phyloP scores from a whole-genome alignment of 169 alveolate species.

The Eimeria necatrix region DNA sequence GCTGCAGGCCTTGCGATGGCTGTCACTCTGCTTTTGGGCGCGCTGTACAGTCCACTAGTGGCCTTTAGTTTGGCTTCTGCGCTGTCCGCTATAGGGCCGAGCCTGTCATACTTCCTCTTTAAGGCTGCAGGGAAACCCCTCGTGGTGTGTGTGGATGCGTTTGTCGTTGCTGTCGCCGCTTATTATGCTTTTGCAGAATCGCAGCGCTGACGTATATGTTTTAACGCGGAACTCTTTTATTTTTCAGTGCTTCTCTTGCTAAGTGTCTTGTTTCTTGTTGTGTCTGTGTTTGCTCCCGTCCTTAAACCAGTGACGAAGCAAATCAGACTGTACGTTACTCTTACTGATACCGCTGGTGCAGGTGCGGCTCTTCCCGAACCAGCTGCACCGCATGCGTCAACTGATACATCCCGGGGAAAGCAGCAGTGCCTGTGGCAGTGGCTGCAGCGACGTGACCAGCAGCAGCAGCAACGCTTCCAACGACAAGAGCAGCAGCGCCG shows the following conservation, averaged over 20 bases:
- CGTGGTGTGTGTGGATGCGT: constrained; percentile 53
- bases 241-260: too few species aligned
- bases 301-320: too few species aligned
- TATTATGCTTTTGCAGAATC: neutral
- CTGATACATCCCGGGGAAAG: constrained; percentile 14
- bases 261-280: too few species aligned
- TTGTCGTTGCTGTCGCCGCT: neutral
- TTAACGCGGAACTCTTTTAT: too few species aligned
- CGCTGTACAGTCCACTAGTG: constrained; percentile 29
- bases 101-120: constrained; percentile 52
- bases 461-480: neutral
- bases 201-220: too few species aligned
- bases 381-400: constrained; percentile 41
- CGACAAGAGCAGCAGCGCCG: constrained; percentile 4
- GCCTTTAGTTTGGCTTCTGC: constrained; percentile 46
- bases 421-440: neutral
- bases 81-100: constrained; percentile 75
- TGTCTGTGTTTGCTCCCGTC: too few species aligned
- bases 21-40: constrained; percentile 71
- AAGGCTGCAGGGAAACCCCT: constrained; percentile 66
- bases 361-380: constrained; percentile 48
- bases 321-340: neutral
- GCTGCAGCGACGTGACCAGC: constrained; percentile 3
- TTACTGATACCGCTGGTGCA: constrained; percentile 23
- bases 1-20: constrained; percentile 56